Evolutionary conservation across 192 early-diverging fungal genomes (phyloP), one percentile per base, ranked within the genome.

Genomic region (Backusella psychrophila): DNA sequence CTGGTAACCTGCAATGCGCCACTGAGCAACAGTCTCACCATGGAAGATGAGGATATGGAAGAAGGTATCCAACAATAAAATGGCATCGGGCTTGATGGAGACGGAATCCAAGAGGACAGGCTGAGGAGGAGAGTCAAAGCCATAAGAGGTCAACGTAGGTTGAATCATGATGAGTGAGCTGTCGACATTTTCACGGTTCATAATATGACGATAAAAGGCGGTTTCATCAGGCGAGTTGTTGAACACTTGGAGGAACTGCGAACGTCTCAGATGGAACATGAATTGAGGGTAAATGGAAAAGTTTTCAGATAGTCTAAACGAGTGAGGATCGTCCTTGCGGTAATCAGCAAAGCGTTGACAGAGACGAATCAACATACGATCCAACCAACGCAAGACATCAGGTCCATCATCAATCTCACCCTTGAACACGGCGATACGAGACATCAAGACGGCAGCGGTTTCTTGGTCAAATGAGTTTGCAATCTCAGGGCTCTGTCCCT

Each of bases 1-100:
- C 38, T 99, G 98, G 79, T 98, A 99, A 15, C 93, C 93, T 5
- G 94, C 95, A 72, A 96, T 95, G 46, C 98, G 87, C 98, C 98
- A 99, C 71, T 93, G 91, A 15, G 97, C 96, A 79, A 99, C 94
- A 1, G 94, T 97, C 77, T 95, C 94, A 42, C 98, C 98, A 77
- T 99, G 98, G 94, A 96, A 99, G 77, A 99, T 97, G 23, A 99
- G 90, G 49, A 99, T 93, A 78, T 99, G 96, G 93, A 99, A 99
- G 88, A 96, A 99, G 6, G 98, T 98, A 82, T 99, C 98, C 33
- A 99, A 84, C 8, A 99, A 85, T 44, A 99, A 74, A 66, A 97
- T 94, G 6, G 91, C 89, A 77, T 99, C 95, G 1, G 94, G 92
- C 81, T 98, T 96, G 83, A 99, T 94, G 33, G 98, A 99, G 23